Percentiles rank a stretch among this genome's conserved stretches.
Evolutionary conservation across 768 basidiomycete species (phyloP).

Genomic region (Psilocybe subaeruginosa): DNA sequence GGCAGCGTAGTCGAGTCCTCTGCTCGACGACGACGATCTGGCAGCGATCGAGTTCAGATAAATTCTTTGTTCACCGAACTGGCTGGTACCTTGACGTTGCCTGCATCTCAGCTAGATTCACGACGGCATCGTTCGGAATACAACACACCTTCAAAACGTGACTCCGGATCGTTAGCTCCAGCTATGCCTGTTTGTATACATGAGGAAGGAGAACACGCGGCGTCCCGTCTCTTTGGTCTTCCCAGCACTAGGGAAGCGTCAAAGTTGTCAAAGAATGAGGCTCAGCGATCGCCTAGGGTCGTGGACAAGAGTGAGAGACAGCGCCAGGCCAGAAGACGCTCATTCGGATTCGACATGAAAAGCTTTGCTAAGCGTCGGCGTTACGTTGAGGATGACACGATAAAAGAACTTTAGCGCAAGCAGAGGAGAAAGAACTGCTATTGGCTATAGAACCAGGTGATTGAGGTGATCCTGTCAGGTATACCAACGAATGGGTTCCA

Average conservation of each 20-base stretch:
- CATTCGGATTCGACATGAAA: conserved; percentile 18
- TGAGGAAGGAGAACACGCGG: conserved; percentile 22
- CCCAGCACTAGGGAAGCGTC: conserved; percentile 6
- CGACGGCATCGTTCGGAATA: neutral
- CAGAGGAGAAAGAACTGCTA: neutral
- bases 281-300: neutral
- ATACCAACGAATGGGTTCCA: neutral
- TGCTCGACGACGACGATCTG: neutral
- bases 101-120: neutral
- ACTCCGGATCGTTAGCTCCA: neutral
- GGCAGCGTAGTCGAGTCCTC: neutral
- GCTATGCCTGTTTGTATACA: conserved; percentile 1
- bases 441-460: neutral
- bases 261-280: neutral
- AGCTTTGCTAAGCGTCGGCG: conserved; percentile 4
- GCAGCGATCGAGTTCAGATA: neutral
- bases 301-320: neutral
- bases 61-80: neutral
- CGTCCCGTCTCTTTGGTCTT: conserved; percentile 20
- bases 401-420: neutral
- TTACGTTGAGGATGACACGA: neutral
- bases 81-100: neutral
- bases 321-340: conserved; percentile 11
- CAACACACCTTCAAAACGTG: neutral
- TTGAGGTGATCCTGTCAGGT: neutral